Percentiles rank a stretch among this genome's conserved stretches.
Conservation (phyloP, 352 stramenopile genomes). For the Globisporangium canariense region DNA sequence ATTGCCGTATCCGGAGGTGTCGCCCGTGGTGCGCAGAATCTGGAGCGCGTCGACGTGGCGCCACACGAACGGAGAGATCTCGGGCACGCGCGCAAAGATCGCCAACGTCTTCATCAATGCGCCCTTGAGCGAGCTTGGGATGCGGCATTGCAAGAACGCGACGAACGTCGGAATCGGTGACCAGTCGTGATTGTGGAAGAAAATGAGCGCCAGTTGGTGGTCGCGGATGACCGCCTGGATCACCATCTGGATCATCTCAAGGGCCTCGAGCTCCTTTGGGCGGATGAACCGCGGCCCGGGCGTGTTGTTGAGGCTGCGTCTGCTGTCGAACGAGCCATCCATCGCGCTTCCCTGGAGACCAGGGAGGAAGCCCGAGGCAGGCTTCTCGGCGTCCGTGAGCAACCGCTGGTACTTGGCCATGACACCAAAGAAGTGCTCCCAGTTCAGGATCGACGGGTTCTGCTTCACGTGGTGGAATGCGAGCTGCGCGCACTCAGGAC, state of each 20-base stretch:
- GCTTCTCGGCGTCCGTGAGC: slow-evolving; percentile 69
- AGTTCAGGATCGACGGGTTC: slow-evolving; percentile 73
- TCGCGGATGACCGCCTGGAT: slow-evolving; percentile 78
- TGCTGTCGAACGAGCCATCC: slow-evolving; percentile 12
- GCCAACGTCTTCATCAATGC: slow-evolving; percentile 84
- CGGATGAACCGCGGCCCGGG: slow-evolving; percentile 70
- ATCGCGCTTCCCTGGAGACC: slow-evolving; percentile 15
- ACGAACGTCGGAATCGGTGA: slow-evolving; percentile 81
- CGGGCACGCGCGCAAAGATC: slow-evolving; percentile 66
- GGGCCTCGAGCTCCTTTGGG: slow-evolving; percentile 75
- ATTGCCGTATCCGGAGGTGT: slow-evolving; percentile 56
- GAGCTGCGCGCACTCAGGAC: slow-evolving; percentile 65
- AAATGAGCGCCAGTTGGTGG: slow-evolving; percentile 70
- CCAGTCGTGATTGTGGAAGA: slow-evolving; percentile 87
- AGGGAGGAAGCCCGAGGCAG: slow-evolving; percentile 29
- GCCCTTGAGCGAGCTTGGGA: slow-evolving; percentile 81
- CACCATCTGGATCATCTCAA: slow-evolving; percentile 76
- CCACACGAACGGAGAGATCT: slow-evolving; percentile 84
- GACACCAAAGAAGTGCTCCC: slow-evolving; percentile 82
- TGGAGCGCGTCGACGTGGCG: slow-evolving; percentile 80
- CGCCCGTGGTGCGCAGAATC: slow-evolving; percentile 72
- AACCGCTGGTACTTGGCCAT: slow-evolving; percentile 85
- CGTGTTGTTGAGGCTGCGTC: slow-evolving; percentile 18
- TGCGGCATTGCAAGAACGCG: slow-evolving; percentile 76
- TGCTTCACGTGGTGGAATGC: slow-evolving; percentile 87